Conservation (phyloP, 192 early-diverging fungal genomes). For the Dissophora ornata region DNA sequence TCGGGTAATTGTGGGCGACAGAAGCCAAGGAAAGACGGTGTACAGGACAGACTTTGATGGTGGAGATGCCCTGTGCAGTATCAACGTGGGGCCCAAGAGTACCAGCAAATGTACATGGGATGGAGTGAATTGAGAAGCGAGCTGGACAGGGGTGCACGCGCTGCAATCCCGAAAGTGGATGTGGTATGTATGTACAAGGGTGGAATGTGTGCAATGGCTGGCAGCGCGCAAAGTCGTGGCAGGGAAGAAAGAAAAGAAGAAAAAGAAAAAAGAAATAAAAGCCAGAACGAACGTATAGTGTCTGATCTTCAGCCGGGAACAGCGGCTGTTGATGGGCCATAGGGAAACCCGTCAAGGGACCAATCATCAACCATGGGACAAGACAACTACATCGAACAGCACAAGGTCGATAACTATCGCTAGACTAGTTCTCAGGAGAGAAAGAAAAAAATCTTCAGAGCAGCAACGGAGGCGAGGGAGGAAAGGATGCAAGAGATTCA, state of each 20-base stretch:
- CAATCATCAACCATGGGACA: background rate
- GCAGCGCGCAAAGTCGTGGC: too few relatives aligned
- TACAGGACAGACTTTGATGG: constrained; percentile 2
- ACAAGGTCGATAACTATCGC: too few relatives aligned
- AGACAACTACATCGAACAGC: too few relatives aligned
- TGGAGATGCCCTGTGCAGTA: background rate
- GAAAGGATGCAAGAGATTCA: constrained; percentile 2
- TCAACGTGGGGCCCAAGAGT: background rate
- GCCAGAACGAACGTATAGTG: background rate
- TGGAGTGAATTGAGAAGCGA: background rate
- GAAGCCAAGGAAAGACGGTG: background rate
- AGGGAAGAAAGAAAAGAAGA: background rate
- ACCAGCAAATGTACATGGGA: background rate
- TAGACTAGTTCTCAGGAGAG: constrained; percentile 10
- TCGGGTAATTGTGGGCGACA: background rate
- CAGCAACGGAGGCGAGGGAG: constrained; percentile 18
- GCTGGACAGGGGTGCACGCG: background rate
- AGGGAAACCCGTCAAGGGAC: background rate
- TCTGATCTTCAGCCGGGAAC: background rate
- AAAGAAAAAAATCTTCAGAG: background rate
- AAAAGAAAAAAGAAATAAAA: constrained; percentile 6
- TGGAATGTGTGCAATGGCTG: too few relatives aligned
- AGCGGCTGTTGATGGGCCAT: background rate
- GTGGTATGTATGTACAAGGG: background rate
- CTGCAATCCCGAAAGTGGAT: background rate